These are phyloP conservation scores for Smallanthus sonchifolius DNA, from an alignment of 129 eudicot species.

Conservation along the genomic window DNA sequence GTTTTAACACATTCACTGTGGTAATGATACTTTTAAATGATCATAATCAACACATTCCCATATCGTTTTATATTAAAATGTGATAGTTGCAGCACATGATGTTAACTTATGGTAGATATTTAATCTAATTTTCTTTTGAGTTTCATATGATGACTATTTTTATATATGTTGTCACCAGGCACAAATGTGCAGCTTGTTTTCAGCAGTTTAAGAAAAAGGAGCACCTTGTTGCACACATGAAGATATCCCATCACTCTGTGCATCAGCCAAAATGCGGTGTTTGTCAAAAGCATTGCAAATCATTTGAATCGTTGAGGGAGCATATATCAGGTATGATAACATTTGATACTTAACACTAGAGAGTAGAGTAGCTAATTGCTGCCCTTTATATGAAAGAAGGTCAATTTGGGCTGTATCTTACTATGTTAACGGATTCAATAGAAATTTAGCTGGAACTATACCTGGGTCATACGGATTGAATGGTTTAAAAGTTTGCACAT, in stretches of 20 bases:
- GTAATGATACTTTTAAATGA: background rate
- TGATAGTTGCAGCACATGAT: background rate
- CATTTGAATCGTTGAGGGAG: slow-evolving; percentile 65
- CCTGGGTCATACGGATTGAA: background rate
- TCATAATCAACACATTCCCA: background rate
- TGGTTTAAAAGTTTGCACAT: slow-evolving; percentile 2
- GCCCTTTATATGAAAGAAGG: background rate
- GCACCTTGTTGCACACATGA: slow-evolving; percentile 70
- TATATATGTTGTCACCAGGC: slow-evolving; percentile 37
- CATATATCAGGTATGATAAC: slow-evolving; percentile 50
- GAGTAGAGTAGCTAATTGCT: background rate
- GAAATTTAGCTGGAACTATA: slow-evolving; percentile 1
- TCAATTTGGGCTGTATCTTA: background rate
- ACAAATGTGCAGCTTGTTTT: slow-evolving; percentile 60
- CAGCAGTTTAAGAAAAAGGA: slow-evolving; percentile 64
- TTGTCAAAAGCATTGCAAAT: slow-evolving; percentile 68
- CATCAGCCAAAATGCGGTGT: slow-evolving; percentile 71
- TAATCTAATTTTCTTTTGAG: background rate
- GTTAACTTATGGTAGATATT: background rate
- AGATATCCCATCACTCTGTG: slow-evolving; percentile 49
- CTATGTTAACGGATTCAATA: background rate
- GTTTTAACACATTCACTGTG: background rate
- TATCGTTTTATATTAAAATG: background rate
- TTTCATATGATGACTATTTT: slow-evolving; percentile 3
- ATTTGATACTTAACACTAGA: background rate